A percentile compares a stretch with the other conserved stretches of the same genome.
Evolutionary conservation across 441 rosid genomes (phyloP).

Genomic region (Aleurites moluccanus): DNA sequence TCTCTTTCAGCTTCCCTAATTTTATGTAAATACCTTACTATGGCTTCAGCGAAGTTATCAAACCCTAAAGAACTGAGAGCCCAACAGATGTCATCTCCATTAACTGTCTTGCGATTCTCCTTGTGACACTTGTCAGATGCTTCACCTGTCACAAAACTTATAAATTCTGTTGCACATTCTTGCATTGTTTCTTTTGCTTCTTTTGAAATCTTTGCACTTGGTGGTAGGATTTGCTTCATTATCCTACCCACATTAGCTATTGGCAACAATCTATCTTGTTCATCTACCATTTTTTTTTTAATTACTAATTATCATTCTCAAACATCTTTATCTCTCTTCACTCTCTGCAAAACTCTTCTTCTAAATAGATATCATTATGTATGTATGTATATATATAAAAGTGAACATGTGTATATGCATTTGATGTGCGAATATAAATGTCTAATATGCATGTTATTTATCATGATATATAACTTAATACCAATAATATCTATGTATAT

Average conservation of each 20-base stretch:
- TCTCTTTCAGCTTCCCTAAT: constrained; percentile 71
- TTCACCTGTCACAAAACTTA: constrained; percentile 87
- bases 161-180: constrained; percentile 91
- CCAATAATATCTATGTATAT: not conserved
- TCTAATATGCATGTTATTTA: not conserved
- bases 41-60: constrained; percentile 67
- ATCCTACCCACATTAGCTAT: constrained; percentile 82
- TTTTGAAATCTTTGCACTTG: constrained; percentile 80
- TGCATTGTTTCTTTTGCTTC: constrained; percentile 88
- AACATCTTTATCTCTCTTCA: no score
- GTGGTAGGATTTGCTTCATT: constrained; percentile 79
- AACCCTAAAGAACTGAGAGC: constrained; percentile 81
- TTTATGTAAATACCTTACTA: constrained; percentile 68
- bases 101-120: constrained; percentile 90
- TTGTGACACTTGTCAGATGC: constrained; percentile 94
- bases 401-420: not conserved
- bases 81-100: constrained; percentile 94
- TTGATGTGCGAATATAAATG: not conserved
- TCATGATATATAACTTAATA: not conserved
- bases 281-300: constrained; percentile 42
- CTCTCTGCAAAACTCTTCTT: constrained; percentile 21
- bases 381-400: constrained; percentile 15
- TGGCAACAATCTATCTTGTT: constrained; percentile 66
- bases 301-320: no score
- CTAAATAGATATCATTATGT: not conserved